Conservation (phyloP, 2,329 filamentous ascomycete genomes). For the Rhynchosporium graminicola region DNA sequence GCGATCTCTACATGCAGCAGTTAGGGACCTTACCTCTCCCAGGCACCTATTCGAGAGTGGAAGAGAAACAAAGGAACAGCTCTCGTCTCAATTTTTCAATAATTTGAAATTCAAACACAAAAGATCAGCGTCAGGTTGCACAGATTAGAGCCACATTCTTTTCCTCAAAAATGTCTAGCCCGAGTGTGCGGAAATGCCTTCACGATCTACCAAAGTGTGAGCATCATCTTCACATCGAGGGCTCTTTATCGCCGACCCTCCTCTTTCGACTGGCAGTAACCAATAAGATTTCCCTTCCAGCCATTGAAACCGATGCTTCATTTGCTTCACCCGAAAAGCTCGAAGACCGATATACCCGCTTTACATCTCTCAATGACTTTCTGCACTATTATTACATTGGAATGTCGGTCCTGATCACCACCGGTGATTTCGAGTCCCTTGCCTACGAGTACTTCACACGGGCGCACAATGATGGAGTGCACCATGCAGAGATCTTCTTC, state of each 20-base stretch:
- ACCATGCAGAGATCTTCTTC: slow-evolving; percentile 78
- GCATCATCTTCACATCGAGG: slow-evolving; percentile 80
- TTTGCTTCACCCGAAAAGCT: slow-evolving; percentile 63
- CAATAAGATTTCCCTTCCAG: slow-evolving; percentile 64
- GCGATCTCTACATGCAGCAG: too few species aligned
- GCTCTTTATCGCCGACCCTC: slow-evolving; percentile 68
- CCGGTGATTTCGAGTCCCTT: slow-evolving; percentile 70
- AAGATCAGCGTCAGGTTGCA: neutral
- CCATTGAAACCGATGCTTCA: slow-evolving; percentile 56
- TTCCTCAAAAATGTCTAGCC: slow-evolving; percentile 20
- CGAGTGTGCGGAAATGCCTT: slow-evolving; percentile 49
- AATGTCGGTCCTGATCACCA: slow-evolving; percentile 66
- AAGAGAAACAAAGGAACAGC: too few species aligned
- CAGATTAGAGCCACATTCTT: neutral
- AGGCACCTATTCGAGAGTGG: too few species aligned
- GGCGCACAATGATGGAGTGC: slow-evolving; percentile 64
- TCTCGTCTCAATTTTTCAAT: neutral
- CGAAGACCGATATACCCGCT: slow-evolving; percentile 62
- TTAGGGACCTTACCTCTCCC: too few species aligned
- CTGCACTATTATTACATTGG: slow-evolving; percentile 77
- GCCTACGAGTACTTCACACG: slow-evolving; percentile 71
- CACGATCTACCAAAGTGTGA: slow-evolving; percentile 74
- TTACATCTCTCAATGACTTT: slow-evolving; percentile 75
- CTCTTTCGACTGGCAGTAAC: slow-evolving; percentile 68
- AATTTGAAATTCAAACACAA: neutral